Evolutionary conservation across 1,284 basidiomycete genomes (phyloP), one percentile per base, ranked within the genome.

Genomic region (Meira nashicola): DNA sequence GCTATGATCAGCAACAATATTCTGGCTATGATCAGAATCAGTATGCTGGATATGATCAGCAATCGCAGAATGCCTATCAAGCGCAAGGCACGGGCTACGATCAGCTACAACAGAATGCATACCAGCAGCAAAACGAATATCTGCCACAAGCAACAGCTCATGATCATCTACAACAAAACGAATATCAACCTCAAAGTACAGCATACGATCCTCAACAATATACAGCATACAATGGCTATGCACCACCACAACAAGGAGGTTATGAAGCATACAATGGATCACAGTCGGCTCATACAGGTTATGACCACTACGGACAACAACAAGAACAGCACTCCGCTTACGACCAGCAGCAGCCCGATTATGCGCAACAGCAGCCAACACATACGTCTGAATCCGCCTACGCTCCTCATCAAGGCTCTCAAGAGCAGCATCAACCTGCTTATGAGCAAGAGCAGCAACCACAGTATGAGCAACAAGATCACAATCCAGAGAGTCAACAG

Each of bases 141-240:
- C 33, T 40, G 17, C 39, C 47, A 19, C 14, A 53, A 10, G 37
- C 39, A 23, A 25, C 50, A 41, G 39, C 53, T 15, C 21, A 63
- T 14, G 59, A 62, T n/a, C 58, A 66, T 28, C 25, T 41, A n/a
- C 33, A 54, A 23, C 49, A 63, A 40, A 56, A 37, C 38, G 28
- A 14, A 37, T 33, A 53, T 19, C 11, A 53, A 21, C 38, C 11
- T 19, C 19, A 19, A 40, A 21, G 37, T 15, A 1, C 6, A 23
- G 19, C n/a, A 33, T 56, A 56, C 39, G 54, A 56, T 56, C 49
- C 7, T 19, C 33, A 44, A 53, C 39, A 56, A 33, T 52, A 56
- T 12, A n/a, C 7, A 33, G 12, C 55, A 38, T 55, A 57, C 37
- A 58, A 19, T 33, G 21, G 43, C n/a, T 19, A 55, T 57, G 52